Conservation (phyloP, 352 stramenopile species). For the Globisporangium camurandrum region DNA sequence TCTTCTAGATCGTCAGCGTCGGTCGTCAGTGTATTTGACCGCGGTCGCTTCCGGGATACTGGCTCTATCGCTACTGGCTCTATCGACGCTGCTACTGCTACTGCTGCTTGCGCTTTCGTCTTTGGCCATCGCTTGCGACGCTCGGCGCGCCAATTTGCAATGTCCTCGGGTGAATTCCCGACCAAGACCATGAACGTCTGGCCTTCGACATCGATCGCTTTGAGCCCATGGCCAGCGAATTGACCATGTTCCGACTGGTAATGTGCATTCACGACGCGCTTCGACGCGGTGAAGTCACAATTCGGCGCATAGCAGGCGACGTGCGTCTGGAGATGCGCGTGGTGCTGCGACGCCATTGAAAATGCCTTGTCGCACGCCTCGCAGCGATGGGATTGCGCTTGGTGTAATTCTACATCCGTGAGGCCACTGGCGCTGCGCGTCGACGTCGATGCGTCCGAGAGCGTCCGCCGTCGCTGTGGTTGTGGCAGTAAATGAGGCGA, state of each 20-base stretch:
- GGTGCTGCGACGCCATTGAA: conserved; percentile 51
- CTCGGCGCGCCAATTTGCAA: conserved; percentile 70
- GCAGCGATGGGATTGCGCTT: too few relatives aligned
- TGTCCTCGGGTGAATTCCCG: conserved; percentile 74
- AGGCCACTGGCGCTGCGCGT: neutral
- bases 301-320: conserved; percentile 41
- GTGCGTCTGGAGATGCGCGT: conserved; percentile 68
- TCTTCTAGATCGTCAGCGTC: conserved; percentile 33
- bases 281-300: conserved; percentile 67
- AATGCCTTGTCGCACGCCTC: conserved; percentile 73
- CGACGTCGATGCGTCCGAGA: conserved; percentile 2
- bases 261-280: conserved; percentile 67
- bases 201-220: conserved; percentile 81
- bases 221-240: conserved; percentile 57
- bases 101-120: conserved; percentile 7
- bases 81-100: conserved; percentile 1
- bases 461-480: conserved; percentile 12
- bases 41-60: conserved; percentile 38
- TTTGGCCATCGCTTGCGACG: conserved; percentile 58
- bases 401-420: conserved; percentile 23
- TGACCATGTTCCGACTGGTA: conserved; percentile 64
- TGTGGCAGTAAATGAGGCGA: neutral
- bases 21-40: conserved; percentile 14
- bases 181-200: conserved; percentile 84
- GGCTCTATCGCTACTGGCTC: neutral